Evolutionary conservation across 129 eudicot species (phyloP).

Genomic region (Daucus carota): DH1_v3.0 NC_030381.2:2285501-2286000

Average conservation of each 20-base stretch:
- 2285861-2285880: constrained; percentile 5
- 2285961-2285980: neutral
- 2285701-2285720: constrained; percentile 80
- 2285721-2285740: constrained; percentile 81
- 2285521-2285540: neutral
- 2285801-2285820: constrained; percentile 10
- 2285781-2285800: neutral
- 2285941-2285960: neutral
- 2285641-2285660: neutral
- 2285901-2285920: neutral
- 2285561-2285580: too few relatives aligned
- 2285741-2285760: constrained; percentile 45
- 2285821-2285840: neutral
- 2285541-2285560: neutral
- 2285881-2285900: neutral
- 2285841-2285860: neutral
- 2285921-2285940: neutral
- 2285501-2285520: neutral
- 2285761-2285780: constrained; percentile 13
- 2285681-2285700: constrained; percentile 70
- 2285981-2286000: neutral
- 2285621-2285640: neutral
- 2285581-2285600: neutral
- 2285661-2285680: constrained; percentile 14
- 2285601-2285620: neutral